Percentiles rank a stretch among this genome's conserved stretches.
These are phyloP conservation scores for Solanum paucissectum DNA, from an alignment of 257 asterid species.

Conservation along the genomic window DNA sequence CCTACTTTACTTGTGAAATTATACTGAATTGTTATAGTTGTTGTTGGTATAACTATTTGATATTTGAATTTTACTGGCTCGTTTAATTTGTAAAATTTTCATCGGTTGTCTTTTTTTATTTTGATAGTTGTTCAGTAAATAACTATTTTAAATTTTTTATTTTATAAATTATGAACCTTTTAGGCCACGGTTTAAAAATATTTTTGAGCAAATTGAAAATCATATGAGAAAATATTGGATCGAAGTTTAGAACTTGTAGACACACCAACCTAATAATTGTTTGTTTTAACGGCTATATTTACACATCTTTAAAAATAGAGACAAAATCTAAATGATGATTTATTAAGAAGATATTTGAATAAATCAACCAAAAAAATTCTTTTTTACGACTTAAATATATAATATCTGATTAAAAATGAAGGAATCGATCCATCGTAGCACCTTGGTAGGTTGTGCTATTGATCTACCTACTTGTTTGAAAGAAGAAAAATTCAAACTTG, in stretches of 20 bases:
- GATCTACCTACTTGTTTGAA: neutral
- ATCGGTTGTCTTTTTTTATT: neutral
- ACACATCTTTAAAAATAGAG: neutral
- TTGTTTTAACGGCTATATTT: fast-evolving
- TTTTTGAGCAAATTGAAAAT: neutral
- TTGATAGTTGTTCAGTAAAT: neutral
- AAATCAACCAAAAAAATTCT: neutral
- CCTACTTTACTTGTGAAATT: neutral
- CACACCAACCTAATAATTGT: neutral
- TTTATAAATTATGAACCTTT: neutral
- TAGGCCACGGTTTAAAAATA: neutral
- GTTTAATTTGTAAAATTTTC: neutral
- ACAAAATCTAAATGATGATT: neutral
- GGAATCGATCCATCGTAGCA: fast-evolving
- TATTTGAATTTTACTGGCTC: neutral
- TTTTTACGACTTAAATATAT: neutral
- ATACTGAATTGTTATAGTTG: too few species aligned
- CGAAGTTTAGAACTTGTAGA: neutral
- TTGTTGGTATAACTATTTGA: neutral
- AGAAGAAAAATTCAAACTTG: neutral
- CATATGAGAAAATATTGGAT: neutral
- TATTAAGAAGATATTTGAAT: neutral
- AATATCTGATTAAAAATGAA: fast-evolving
- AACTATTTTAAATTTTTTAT: fast-evolving
- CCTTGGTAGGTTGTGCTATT: neutral